Conservation (phyloP, 345 rosid genomes). For the Eucalyptus erythrocorys region DNA sequence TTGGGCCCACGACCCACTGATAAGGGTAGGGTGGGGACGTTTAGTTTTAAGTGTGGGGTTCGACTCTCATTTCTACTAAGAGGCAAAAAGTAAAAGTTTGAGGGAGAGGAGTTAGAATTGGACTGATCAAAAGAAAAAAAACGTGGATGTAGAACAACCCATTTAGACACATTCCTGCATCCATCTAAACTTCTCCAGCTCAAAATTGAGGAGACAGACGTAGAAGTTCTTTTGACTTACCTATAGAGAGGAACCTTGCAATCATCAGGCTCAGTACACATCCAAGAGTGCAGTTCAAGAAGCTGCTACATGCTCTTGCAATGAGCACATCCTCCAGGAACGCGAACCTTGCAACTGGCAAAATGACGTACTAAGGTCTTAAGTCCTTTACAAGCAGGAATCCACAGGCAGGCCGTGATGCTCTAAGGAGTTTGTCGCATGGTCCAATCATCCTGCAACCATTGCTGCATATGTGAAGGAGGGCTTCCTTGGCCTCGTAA, state of each 20-base stretch:
- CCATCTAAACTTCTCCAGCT: not conserved
- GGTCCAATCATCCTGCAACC: too few relatives aligned
- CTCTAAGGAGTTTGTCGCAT: too few relatives aligned
- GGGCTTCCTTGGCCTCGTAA: too few relatives aligned
- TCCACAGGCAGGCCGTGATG: too few relatives aligned
- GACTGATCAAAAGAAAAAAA: too few relatives aligned
- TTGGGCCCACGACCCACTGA: accelerated
- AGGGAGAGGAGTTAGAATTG: too few relatives aligned
- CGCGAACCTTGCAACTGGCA: conserved; percentile 55
- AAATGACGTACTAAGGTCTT: conserved; percentile 72
- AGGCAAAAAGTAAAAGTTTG: too few relatives aligned
- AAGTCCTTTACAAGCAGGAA: conserved; percentile 27
- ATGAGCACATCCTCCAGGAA: conserved; percentile 38
- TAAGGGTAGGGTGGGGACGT: accelerated
- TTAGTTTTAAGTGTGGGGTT: too few relatives aligned
- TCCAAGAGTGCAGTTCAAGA: conserved; percentile 74
- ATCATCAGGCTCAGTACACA: conserved; percentile 53
- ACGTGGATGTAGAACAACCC: not conserved
- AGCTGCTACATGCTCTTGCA: conserved; percentile 93
- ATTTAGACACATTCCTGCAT: not conserved
- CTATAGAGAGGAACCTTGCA: conserved; percentile 83
- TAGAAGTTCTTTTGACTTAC: conserved; percentile 20
- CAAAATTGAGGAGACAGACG: not conserved
- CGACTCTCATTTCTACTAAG: accelerated
- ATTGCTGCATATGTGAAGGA: too few relatives aligned